Conservation (phyloP, 139 green algal species). For the Volvox africanus region DNA sequence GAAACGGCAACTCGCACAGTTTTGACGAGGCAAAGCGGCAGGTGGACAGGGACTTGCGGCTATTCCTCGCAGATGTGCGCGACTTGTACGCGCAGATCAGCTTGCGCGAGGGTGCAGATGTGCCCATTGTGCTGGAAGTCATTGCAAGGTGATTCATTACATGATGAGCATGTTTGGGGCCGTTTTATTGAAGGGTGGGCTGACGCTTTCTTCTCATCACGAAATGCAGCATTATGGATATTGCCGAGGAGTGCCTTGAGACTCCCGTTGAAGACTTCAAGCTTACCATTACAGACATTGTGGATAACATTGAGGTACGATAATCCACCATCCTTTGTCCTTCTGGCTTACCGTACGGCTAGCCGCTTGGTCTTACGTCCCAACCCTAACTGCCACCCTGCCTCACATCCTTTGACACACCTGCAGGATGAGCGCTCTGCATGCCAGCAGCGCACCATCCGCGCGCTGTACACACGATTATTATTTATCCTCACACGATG, state of each 20-base stretch:
- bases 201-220: not conserved
- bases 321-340: not conserved
- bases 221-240: conserved; percentile 53
- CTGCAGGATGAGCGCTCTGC: conserved; percentile 42
- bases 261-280: conserved; percentile 73
- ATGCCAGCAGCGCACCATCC: conserved; percentile 62
- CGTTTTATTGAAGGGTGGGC: not conserved
- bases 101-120: conserved; percentile 41
- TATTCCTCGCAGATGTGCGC: conserved; percentile 46
- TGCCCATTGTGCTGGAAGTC: conserved; percentile 52
- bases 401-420: not conserved
- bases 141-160: conserved; percentile 16
- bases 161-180: not conserved
- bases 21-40: conserved; percentile 49
- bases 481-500: conserved; percentile 86
- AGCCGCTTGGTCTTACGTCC: not conserved
- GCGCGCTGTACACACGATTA: conserved; percentile 73
- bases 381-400: no score
- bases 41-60: conserved; percentile 42
- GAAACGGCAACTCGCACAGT: conserved; percentile 7
- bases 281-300: conserved; percentile 70
- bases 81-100: conserved; percentile 42
- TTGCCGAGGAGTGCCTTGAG: conserved; percentile 74
- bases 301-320: conserved; percentile 77
- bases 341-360: not conserved